Base-by-base conservation (phyloP, 495 filamentous ascomycete genomes). In the Aspergillus leporis region DNA sequence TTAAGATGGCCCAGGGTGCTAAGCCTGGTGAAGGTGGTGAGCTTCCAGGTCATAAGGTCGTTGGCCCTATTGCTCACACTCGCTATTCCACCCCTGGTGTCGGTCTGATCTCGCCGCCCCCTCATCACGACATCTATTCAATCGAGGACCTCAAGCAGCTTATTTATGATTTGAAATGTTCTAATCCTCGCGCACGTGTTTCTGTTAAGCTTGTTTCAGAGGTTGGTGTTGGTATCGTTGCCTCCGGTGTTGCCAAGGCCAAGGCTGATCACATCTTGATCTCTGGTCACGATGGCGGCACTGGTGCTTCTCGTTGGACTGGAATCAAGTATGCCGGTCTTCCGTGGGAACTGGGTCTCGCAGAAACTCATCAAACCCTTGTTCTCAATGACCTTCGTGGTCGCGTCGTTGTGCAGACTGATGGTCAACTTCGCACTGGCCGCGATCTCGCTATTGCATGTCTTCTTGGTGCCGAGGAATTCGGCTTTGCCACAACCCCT, bases 1-100 rank as follows among this genome's bases (percentile, higher is more conserved):
- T 99, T 82, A 99, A 99, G 83, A 99, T 99, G 94, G 94, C 94
- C 10, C 94, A 99, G 77, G 94, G 94, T 66, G 94, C 94, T 53
- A 99, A 99, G 83, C 94, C 94, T 61, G 94, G 94, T 69, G 94
- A 99, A 74, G 94, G 94, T 79, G 94, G 94, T 82, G 94, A 99
- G 72, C 85, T 99, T 61, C 94, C 94, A 32, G 94, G 94, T 30
- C 93, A 98, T 80, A 99, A 99, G 78, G 95, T 99, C 7, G 95
- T 96, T 25, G 91, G 92, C 63, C 90, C 95, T 30, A 99, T 99
- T 68, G 94, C 92, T 58, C 90, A 88, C 63, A 99, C 94, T 38
- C 88, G 94, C 61, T 93, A 98, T 79, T 99, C 94, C n/a, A 99
- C 94, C 1, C 93, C 94, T 55, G 94, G 94, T 70, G 94, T 99